Evolutionary conservation across 495 filamentous ascomycete species (phyloP), one percentile per base, ranked within the genome.

Genomic region (Xylaria curta): DNA sequence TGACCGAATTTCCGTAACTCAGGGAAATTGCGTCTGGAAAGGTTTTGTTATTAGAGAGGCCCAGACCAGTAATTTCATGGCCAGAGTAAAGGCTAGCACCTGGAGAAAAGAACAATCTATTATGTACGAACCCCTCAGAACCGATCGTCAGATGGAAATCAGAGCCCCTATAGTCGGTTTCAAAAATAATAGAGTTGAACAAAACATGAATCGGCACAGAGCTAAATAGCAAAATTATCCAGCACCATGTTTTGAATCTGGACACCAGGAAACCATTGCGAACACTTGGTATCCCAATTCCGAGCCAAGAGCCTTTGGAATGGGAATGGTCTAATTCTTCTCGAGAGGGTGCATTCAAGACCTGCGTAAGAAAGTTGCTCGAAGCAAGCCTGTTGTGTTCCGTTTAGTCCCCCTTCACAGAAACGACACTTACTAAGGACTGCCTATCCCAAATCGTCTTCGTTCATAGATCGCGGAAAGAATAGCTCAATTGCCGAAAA

Each of bases 301-400:
- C 80, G n/a, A 85, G 60, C 83, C 81, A 84, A 17, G 71, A 74
- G 0, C 66, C 56, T 19, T 71, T 65, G 4, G 66, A 54, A 74
- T 85, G 84, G 0, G 83, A 82, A 26, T 10, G 36, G 42, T 85
- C 78, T 19, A 85, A 38, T 62, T 85, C 82, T 46, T 77, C 64
- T 9, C 84, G 74, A 0, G 82, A 80, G 4, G 84, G 83, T 7
- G 81, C 71, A 21, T 76, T 76, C 3, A 84, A 66, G 44, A 78
- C 72, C 68, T 85, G 84, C 83, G 84, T 85, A 33, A 78, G 78
- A 59, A 85, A 84, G 60, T 78, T 78, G 36, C 71, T 74, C 24
- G 76, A 78, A 47, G 76, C 76, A 21, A 78, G 72, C 51, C 74
- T 77, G 13, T 26, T 26, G 51, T 3, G 21, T 12, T 54, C 8